Percentiles rank a stretch among this genome's conserved stretches.
Conservation (phyloP, 2,329 filamentous ascomycete genomes). For the Chaetoscypha palmicola region DNA sequence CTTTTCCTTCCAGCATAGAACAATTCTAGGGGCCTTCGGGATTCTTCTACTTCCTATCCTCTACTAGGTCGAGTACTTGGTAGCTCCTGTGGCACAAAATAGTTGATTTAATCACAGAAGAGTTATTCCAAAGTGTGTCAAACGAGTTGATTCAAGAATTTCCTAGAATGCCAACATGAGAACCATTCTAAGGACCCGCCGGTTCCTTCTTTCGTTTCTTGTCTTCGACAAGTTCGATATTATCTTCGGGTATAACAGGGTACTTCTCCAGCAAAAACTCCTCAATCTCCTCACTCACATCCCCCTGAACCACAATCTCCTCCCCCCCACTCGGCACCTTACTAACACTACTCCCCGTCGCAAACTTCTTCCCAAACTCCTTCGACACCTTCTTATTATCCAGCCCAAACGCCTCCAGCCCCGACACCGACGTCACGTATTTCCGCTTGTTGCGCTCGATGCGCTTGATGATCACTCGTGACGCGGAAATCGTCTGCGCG, state of each 20-base stretch:
- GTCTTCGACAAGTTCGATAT: slow-evolving; percentile 90
- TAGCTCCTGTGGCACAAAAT: no score
- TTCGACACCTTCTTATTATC: slow-evolving; percentile 95
- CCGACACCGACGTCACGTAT: slow-evolving; percentile 86
- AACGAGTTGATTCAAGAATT: no score
- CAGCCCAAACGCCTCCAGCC: slow-evolving; percentile 81
- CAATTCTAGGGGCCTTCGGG: no score
- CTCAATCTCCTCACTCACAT: slow-evolving; percentile 88
- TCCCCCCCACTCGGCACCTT: slow-evolving; percentile 81
- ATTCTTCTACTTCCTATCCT: no score
- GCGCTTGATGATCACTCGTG: slow-evolving; percentile 84
- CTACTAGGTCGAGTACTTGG: no score
- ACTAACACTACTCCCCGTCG: slow-evolving; percentile 86
- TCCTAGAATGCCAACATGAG: no score
- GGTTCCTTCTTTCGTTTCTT: slow-evolving; percentile 78
- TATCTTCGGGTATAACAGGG: slow-evolving; percentile 85
- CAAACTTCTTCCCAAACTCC: slow-evolving; percentile 98
- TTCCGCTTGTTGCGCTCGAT: slow-evolving; percentile 98
- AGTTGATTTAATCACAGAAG: no score
- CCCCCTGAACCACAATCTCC: slow-evolving; percentile 96
- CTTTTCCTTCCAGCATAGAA: no score
- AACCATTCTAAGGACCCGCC: slow-evolving; percentile 14
- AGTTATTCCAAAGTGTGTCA: no score
- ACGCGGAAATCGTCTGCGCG: slow-evolving; percentile 68
- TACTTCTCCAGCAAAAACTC: slow-evolving; percentile 89